phyloP scores from a whole-genome alignment of 345 rosid species.

The Populus ilicifolia region DNA sequence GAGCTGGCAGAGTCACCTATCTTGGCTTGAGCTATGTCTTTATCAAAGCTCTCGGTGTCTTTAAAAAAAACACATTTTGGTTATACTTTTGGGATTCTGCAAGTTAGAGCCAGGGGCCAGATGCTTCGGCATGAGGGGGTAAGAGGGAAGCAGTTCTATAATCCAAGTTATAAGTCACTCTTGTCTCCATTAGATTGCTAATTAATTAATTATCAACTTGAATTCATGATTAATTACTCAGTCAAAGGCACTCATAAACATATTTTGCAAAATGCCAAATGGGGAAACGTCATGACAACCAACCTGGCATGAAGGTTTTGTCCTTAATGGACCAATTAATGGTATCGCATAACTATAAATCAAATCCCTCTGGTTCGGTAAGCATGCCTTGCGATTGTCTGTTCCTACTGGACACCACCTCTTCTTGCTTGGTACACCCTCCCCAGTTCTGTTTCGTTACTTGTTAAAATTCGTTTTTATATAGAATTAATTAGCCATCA shows the following conservation, averaged over 20 bases:
- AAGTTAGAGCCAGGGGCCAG: constrained; percentile 8
- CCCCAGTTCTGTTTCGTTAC: too few species aligned
- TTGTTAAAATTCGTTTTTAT: too few species aligned
- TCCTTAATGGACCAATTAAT: not conserved
- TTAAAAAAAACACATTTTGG: not conserved
- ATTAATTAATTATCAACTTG: not conserved
- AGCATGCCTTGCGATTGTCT: not conserved
- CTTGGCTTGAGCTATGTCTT: constrained; percentile 25
- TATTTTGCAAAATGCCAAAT: not conserved
- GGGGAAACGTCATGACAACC: not conserved
- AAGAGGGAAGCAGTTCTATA: not conserved
- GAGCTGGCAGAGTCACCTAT: constrained; percentile 19
- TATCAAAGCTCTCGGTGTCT: not conserved
- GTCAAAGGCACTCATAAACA: constrained; percentile 3
- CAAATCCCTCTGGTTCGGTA: not conserved
- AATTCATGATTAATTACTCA: not conserved
- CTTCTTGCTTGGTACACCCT: too few species aligned
- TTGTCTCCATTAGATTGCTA: constrained; percentile 11
- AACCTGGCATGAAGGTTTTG: not conserved
- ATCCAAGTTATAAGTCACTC: not conserved
- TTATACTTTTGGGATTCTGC: constrained; percentile 19
- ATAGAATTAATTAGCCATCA: too few species aligned
- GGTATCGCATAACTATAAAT: not conserved
- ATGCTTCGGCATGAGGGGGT: not conserved
- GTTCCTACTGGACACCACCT: too few species aligned